A percentile compares a stretch with the other conserved stretches of the same genome.
phyloP scores from a whole-genome alignment of 208 protist genomes.

The Trypanosoma platydactyli region DNA sequence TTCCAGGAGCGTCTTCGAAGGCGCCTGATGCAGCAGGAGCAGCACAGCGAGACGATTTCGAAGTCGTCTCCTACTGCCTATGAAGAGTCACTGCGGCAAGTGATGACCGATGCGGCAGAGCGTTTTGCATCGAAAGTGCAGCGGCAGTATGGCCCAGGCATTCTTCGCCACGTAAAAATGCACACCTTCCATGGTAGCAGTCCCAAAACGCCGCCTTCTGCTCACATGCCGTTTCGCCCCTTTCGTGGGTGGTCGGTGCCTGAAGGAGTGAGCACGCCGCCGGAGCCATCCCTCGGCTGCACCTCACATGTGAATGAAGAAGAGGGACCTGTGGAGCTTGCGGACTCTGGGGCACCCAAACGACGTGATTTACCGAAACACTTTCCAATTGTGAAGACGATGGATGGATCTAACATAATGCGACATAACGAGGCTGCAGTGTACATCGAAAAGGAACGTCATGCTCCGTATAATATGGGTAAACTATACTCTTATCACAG shows the following conservation, averaged over 20 bases:
- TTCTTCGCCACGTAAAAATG: slow-evolving; percentile 43
- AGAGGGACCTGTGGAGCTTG: slow-evolving; percentile 8
- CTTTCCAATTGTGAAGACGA: slow-evolving; percentile 7
- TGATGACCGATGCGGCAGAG: slow-evolving; percentile 57
- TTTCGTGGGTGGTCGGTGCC: slow-evolving; percentile 58
- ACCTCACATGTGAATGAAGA: slow-evolving; percentile 27
- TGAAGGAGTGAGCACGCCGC: slow-evolving; percentile 51
- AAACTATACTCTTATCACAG: slow-evolving; percentile 87
- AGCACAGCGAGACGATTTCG: neutral
- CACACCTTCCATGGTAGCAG: slow-evolving; percentile 13
- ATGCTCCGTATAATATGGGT: slow-evolving; percentile 74
- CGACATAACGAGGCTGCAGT: slow-evolving; percentile 8
- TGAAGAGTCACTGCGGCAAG: slow-evolving; percentile 62
- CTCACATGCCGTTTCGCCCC: slow-evolving; percentile 78
- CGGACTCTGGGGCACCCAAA: neutral
- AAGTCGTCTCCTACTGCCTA: slow-evolving; percentile 27
- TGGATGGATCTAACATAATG: slow-evolving; percentile 7
- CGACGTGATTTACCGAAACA: slow-evolving; percentile 14
- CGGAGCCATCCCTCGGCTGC: slow-evolving; percentile 41
- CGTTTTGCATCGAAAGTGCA: slow-evolving; percentile 41
- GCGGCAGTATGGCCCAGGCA: slow-evolving; percentile 61
- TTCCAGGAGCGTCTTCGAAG: slow-evolving; percentile 67
- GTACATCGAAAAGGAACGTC: slow-evolving; percentile 35
- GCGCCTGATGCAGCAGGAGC: slow-evolving; percentile 23
- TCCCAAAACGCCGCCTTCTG: slow-evolving; percentile 36